A percentile compares a stretch with the other conserved stretches of the same genome.
Evolutionary conservation across 768 basidiomycete genomes (phyloP).

Genomic region (Cubamyces lactineus): DNA sequence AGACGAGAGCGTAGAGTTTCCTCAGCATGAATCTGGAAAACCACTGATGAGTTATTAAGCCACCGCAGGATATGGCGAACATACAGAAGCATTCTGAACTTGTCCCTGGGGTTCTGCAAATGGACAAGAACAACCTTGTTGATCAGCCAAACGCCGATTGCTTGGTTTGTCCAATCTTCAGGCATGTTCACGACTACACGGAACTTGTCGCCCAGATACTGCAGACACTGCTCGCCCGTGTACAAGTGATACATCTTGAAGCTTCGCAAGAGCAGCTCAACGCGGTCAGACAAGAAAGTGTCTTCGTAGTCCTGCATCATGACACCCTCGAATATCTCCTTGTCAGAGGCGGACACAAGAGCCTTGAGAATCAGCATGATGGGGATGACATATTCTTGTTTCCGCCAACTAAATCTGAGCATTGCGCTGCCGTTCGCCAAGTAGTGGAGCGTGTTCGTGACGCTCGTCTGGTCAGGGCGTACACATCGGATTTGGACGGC

Average conservation of each 20-base stretch:
- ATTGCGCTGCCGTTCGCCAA: slow-evolving; percentile 96
- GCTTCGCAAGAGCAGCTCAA: slow-evolving; percentile 90
- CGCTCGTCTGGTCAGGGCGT: slow-evolving; percentile 88
- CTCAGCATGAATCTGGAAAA: slow-evolving; percentile 88
- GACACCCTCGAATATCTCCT: slow-evolving; percentile 94
- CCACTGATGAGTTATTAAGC: slow-evolving; percentile 4
- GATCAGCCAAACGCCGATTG: slow-evolving; percentile 81
- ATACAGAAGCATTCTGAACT: slow-evolving; percentile 93
- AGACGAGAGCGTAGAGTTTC: slow-evolving; percentile 91
- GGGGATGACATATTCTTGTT: slow-evolving; percentile 97
- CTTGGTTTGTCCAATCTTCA: slow-evolving; percentile 88
- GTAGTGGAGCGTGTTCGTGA: slow-evolving; percentile 97
- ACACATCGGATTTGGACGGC: slow-evolving; percentile 97
- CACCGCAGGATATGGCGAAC: slow-evolving; percentile 34
- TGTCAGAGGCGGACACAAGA: slow-evolving; percentile 87
- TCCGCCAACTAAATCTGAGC: slow-evolving; percentile 94
- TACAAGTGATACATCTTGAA: slow-evolving; percentile 92
- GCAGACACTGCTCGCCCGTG: slow-evolving; percentile 89
- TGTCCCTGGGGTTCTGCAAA: slow-evolving; percentile 83
- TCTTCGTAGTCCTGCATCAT: slow-evolving; percentile 97
- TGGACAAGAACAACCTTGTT: slow-evolving; percentile 90
- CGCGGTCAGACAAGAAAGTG: slow-evolving; percentile 96
- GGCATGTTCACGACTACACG: slow-evolving; percentile 88
- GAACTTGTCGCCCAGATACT: slow-evolving; percentile 97
- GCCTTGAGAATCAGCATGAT: slow-evolving; percentile 97